Base-by-base conservation (phyloP, 2,329 filamentous ascomycete genomes). In the Scedosporium boydii region DNA sequence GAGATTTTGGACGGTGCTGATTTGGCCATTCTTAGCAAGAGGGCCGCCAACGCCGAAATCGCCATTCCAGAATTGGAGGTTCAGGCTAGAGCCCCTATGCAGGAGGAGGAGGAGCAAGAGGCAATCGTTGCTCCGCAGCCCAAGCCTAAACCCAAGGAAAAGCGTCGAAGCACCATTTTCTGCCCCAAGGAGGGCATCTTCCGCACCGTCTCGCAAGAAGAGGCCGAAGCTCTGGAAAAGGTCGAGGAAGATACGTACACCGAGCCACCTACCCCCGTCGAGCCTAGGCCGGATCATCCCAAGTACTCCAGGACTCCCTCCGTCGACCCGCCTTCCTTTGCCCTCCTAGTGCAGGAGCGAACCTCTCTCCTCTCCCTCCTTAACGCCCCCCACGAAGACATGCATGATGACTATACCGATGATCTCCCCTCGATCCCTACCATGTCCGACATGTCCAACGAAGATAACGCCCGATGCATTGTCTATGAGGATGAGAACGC, bases 121-220 rank as follows among this genome's bases (percentile, higher is more conserved):
- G 51, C 23, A 23, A 6, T 4, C 23, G 51, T 23, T n/a, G n/a
- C 44, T 14, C 18, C 3, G 16, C 3, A 46, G 3, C 26, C 41
- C 6, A 38, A 51, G 44, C 42, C 41, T 6, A 59, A 59, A 34
- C 26, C 14, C 7, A 41, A 58, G 56, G 26, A 41, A 14, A 51
- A 42, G 42, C 56, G 61, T n/a, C 53, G 60, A 44, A 82, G 77
- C 68, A 82, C 80, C 44, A 79, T 86, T 61, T 83, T 88, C 67
- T 80, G 84, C 12, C 83, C 86, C 4, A 80, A 81, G 18, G 80
- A 87, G 68, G 87, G 85, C 58, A 82, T 85, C 62, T 87, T 88
- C 70, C 81, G 82, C 58, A 84, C 84, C 2, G 74, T 86, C 55
- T 83, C 84, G 1, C 78, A 84, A 66, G 74, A 80, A 64, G 80